Percentiles rank a stretch among this genome's conserved stretches.
Conservation (phyloP, 2,329 filamentous ascomycete genomes). For the Aspergillus tubingensis region DNA sequence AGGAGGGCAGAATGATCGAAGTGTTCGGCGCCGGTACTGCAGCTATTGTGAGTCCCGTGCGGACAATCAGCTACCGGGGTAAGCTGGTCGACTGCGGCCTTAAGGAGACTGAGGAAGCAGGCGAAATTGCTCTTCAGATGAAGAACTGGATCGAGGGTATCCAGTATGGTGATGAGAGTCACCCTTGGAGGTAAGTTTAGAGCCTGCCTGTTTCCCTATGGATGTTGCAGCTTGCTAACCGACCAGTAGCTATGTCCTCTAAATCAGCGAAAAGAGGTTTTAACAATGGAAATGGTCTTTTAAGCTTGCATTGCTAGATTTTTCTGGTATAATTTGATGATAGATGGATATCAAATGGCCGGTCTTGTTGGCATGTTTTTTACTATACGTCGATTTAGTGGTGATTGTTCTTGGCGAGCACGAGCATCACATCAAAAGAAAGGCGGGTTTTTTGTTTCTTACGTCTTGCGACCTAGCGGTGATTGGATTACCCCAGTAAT, state of each 20-base stretch:
- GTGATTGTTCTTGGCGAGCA: neutral
- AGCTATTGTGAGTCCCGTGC: constrained; percentile 87
- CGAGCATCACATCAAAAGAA: neutral
- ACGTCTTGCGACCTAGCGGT: neutral
- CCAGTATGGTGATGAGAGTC: constrained; percentile 91
- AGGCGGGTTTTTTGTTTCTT: neutral
- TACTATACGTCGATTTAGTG: neutral
- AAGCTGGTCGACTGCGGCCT: constrained; percentile 80
- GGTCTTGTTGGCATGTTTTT: neutral
- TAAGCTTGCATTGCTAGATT: neutral
- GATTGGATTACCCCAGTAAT: neutral
- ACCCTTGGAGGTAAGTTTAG: constrained; percentile 76
- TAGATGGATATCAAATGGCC: neutral
- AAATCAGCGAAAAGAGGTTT: constrained; percentile 8
- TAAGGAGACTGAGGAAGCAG: constrained; percentile 78
- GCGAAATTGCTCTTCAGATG: constrained; percentile 80
- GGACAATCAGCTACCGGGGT: constrained; percentile 86
- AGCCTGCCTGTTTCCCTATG: neutral
- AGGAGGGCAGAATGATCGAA: constrained; percentile 84
- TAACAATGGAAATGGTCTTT: neutral
- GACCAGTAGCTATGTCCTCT: constrained; percentile 27
- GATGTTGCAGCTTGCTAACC: constrained; percentile 10
- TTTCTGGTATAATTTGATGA: neutral
- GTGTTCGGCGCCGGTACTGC: constrained; percentile 94
- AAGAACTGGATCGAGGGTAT: constrained; percentile 96